phyloP scores from a whole-genome alignment of 2,329 filamentous ascomycete species.

The Zasmidium cellare region DNA sequence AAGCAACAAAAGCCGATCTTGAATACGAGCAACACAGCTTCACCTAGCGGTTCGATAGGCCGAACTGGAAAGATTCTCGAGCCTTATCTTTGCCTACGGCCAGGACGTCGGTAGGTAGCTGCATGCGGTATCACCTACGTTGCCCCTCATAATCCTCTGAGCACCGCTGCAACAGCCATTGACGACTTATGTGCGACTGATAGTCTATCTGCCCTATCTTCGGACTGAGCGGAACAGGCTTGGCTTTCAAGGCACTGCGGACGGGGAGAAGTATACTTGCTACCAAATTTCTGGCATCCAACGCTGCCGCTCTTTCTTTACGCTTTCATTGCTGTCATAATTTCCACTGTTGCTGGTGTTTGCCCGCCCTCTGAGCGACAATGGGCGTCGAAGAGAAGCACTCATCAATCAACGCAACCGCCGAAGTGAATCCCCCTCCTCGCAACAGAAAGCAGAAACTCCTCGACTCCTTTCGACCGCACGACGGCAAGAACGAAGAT shows the following conservation, averaged over 20 bases:
- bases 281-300: no score
- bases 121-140: neutral
- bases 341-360: no score
- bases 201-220: neutral
- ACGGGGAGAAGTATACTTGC: no score
- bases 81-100: neutral
- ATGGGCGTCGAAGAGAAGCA: no score
- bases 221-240: no score
- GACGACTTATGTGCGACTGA: neutral
- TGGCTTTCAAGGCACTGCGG: no score
- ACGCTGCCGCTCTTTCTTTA: no score
- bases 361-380: no score
- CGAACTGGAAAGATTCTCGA: neutral
- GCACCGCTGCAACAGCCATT: neutral
- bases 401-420: neutral
- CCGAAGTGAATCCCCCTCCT: neutral
- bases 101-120: neutral
- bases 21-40: neutral
- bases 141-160: neutral
- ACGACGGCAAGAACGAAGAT: constrained; percentile 19
- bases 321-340: no score
- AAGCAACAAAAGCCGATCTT: neutral
- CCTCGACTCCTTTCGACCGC: neutral
- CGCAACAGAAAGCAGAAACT: constrained; percentile 1
- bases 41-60: neutral